A percentile compares a stretch with the other conserved stretches of the same genome.
These are phyloP conservation scores for Pythium folliculosum DNA, from an alignment of 352 stramenopile genomes.

Conservation along the genomic window DNA sequence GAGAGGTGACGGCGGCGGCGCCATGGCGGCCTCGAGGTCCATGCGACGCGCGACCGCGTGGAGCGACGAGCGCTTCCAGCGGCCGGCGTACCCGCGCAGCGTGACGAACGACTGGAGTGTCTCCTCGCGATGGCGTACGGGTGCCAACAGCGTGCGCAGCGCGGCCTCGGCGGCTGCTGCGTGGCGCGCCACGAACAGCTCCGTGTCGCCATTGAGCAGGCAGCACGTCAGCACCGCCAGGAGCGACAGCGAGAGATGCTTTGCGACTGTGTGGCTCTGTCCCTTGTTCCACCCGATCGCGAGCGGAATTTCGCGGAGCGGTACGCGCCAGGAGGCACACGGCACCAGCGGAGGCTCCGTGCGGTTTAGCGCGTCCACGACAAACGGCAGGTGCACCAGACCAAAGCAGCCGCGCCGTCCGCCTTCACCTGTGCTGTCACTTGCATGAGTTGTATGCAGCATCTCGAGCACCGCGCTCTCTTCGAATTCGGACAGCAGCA, in stretches of 20 bases:
- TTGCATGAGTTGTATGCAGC: not conserved
- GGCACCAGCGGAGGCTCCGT: not conserved
- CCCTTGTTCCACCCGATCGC: constrained; percentile 11
- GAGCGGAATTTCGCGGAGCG: constrained; percentile 1
- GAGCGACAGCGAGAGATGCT: not conserved
- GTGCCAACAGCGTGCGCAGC: not conserved
- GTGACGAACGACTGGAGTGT: constrained; percentile 10
- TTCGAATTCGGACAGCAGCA: constrained; percentile 20
- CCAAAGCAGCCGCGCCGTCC: constrained; percentile 1
- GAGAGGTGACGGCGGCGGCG: not conserved
- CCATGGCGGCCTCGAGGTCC: constrained; percentile 11
- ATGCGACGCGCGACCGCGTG: constrained; percentile 11
- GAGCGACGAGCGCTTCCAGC: constrained; percentile 18
- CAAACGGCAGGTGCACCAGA: constrained; percentile 16
- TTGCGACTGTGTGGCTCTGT: not conserved
- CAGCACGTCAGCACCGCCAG: constrained; percentile 7
- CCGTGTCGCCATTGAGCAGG: constrained; percentile 19
- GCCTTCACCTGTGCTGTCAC: too few species aligned
- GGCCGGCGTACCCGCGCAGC: constrained; percentile 1
- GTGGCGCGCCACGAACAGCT: constrained; percentile 11
- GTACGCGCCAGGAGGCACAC: not conserved
- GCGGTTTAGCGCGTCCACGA: not conserved
- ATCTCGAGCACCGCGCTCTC: constrained; percentile 19
- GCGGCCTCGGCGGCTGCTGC: not conserved
- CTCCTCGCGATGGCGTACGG: constrained; percentile 11